Conservation (phyloP, 345 rosid species). For the Hypericum perforatum region DNA sequence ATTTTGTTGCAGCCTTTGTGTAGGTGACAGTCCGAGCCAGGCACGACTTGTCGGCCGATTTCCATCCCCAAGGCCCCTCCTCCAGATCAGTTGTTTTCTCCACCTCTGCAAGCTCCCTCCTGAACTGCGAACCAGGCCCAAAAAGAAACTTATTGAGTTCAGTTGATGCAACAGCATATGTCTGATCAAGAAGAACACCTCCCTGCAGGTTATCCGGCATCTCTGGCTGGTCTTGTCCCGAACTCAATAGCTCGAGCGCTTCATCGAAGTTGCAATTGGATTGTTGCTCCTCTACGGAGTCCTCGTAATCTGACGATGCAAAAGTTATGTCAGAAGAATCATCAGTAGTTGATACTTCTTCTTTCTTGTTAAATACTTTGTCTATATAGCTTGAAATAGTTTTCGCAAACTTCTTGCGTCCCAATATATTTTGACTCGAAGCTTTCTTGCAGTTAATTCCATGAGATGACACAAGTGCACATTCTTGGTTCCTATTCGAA, state of each 20-base stretch:
- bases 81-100: conserved; percentile 54
- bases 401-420: conserved; percentile 60
- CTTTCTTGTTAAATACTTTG: conserved; percentile 50
- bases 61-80: conserved; percentile 67
- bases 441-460: conserved; percentile 28
- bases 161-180: conserved; percentile 26
- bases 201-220: conserved; percentile 65
- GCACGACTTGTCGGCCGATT: conserved; percentile 29
- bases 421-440: conserved; percentile 30
- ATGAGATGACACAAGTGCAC: conserved; percentile 15
- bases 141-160: conserved; percentile 63
- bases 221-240: conserved; percentile 31
- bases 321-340: conserved; percentile 34
- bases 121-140: conserved; percentile 55
- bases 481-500: conserved; percentile 22
- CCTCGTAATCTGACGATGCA: conserved; percentile 50
- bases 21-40: conserved; percentile 45
- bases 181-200: conserved; percentile 63
- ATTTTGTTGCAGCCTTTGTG: too few species aligned
- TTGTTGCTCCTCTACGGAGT: conserved; percentile 38
- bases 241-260: conserved; percentile 44
- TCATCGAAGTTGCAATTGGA: conserved; percentile 49
- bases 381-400: conserved; percentile 38
- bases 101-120: conserved; percentile 54
- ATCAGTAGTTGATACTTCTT: conserved; percentile 30